Conservation (phyloP, 78 protist genomes). For the Planoprotostelium fungivorum region DNA sequence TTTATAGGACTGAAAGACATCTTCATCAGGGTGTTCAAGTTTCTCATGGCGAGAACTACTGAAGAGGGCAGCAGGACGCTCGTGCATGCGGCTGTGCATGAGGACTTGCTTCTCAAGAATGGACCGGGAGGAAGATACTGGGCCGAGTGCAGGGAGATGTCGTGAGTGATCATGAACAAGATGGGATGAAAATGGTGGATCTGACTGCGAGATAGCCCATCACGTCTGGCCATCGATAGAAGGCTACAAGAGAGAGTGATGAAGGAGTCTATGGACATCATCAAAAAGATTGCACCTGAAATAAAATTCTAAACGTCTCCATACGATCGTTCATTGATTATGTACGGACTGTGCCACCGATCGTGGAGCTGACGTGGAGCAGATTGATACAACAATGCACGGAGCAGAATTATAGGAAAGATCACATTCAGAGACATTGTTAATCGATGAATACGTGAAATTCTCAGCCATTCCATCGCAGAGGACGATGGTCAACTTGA, state of each 20-base stretch:
- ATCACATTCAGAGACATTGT: too few relatives aligned
- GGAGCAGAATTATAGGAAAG: too few relatives aligned
- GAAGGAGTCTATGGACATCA: neutral
- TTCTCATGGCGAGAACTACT: neutral
- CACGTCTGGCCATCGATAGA: neutral
- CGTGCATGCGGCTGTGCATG: neutral
- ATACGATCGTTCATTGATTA: too few relatives aligned
- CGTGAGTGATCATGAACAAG: neutral
- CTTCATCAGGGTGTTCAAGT: neutral
- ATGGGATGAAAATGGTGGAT: neutral
- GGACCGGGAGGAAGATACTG: neutral
- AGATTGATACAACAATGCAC: too few relatives aligned
- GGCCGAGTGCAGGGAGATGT: neutral
- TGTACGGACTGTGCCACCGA: too few relatives aligned
- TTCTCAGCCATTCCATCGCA: too few relatives aligned
- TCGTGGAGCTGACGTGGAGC: too few relatives aligned
- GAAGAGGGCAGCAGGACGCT: neutral
- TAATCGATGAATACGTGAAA: too few relatives aligned
- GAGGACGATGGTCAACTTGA: too few relatives aligned
- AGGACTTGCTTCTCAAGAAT: neutral
- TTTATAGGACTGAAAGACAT: neutral
- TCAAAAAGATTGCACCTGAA: neutral
- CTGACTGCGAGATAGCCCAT: neutral
- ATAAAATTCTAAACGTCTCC: neutral
- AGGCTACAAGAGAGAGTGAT: neutral